Conservation (phyloP, 2,329 filamentous ascomycete genomes). For the Aspergillus novoparasiticus region DNA sequence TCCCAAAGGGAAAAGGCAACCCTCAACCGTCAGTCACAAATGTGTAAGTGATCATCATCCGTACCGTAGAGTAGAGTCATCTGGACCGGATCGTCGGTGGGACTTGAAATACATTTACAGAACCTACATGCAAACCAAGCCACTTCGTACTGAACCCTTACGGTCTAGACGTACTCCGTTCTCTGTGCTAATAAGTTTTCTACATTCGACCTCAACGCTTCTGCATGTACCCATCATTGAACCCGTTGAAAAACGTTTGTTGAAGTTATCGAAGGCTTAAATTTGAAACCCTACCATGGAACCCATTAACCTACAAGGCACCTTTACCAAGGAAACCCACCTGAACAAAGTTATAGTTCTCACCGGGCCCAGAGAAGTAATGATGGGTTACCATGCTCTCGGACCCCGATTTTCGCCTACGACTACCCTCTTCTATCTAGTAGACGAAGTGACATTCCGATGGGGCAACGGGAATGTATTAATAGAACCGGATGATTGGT, state of each 20-base stretch:
- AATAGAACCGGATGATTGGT: not conserved
- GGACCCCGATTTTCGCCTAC: not conserved
- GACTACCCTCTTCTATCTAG: not conserved
- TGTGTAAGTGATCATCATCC: too few species aligned
- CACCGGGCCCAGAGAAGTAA: not conserved
- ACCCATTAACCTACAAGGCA: not conserved
- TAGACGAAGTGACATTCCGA: not conserved
- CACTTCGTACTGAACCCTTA: too few species aligned
- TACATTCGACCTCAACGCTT: too few species aligned
- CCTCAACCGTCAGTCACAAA: too few species aligned
- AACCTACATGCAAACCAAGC: too few species aligned
- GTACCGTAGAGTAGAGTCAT: too few species aligned
- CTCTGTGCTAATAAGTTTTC: too few species aligned
- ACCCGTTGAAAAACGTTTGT: not conserved
- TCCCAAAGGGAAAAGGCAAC: too few species aligned
- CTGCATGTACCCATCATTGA: too few species aligned
- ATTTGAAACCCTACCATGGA: not conserved
- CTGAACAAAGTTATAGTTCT: not conserved
- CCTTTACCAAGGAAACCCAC: not conserved
- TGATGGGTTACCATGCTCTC: not conserved
- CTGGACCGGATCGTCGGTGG: too few species aligned
- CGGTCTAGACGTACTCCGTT: too few species aligned
- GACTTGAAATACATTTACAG: too few species aligned
- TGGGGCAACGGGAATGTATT: not conserved
- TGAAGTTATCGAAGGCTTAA: not conserved